Evolutionary conservation across 345 rosid species (phyloP).

Genomic region (Laguncularia racemosa): DNA sequence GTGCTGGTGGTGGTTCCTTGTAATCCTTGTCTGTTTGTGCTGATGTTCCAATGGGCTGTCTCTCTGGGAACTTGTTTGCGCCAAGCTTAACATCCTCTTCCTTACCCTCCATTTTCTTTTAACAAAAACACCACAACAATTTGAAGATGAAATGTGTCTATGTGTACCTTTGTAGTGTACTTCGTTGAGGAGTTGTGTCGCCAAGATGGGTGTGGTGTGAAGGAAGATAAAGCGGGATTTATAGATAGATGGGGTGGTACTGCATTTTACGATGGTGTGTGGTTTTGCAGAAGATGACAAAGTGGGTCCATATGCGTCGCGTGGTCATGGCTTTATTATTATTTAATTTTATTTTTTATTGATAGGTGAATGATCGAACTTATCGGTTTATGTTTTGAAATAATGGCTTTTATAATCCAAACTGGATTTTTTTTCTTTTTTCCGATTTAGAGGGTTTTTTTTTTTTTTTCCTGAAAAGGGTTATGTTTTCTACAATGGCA

Average conservation of each 20-base stretch:
- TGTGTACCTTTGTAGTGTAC: too few relatives aligned
- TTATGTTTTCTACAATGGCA: too few relatives aligned
- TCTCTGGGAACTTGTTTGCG: slow-evolving; percentile 21
- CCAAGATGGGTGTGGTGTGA: not conserved
- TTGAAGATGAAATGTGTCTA: not conserved
- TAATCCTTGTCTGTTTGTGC: slow-evolving; percentile 21
- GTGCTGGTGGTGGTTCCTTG: slow-evolving; percentile 24
- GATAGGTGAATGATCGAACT: too few relatives aligned
- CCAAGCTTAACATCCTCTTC: slow-evolving; percentile 23
- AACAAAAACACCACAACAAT: not conserved
- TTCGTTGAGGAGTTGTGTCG: not conserved
- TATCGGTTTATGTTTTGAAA: too few relatives aligned
- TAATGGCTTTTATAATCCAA: too few relatives aligned
- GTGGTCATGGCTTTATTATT: not conserved
- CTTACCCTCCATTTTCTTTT: slow-evolving; percentile 13
- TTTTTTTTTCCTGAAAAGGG: too few relatives aligned
- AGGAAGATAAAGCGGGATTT: not conserved
- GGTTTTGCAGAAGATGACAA: not conserved
- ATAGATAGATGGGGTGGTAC: not conserved
- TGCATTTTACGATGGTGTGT: too few relatives aligned
- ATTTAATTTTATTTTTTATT: too few relatives aligned
- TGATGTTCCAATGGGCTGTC: slow-evolving; percentile 18
- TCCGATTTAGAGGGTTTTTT: too few relatives aligned
- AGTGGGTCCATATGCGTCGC: not conserved
- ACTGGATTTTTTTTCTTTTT: too few relatives aligned